Evolutionary conservation across 352 stramenopile species (phyloP).

Genomic region (Pythium phragmitis): DNA sequence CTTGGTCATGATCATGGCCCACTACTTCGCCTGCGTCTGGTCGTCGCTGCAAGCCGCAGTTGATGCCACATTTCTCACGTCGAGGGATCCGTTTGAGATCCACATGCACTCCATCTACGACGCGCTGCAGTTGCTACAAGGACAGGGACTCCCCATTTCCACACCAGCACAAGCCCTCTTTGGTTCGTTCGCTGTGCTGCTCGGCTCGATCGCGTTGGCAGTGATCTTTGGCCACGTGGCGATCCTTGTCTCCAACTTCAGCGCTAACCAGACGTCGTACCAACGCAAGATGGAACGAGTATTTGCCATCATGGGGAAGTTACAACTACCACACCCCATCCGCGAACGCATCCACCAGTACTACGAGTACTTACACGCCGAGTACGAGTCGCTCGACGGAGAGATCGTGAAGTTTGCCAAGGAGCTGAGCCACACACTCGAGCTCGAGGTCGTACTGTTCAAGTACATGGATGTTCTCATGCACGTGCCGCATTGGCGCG

Average conservation of each 20-base stretch:
- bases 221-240: slow-evolving; percentile 65
- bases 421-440: slow-evolving; percentile 48
- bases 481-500: slow-evolving; percentile 53
- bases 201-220: slow-evolving; percentile 55
- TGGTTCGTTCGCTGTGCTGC: slow-evolving; percentile 37
- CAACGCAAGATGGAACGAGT: slow-evolving; percentile 68
- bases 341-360: slow-evolving; percentile 64
- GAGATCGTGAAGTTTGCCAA: slow-evolving; percentile 51
- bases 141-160: slow-evolving; percentile 8
- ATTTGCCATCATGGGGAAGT: slow-evolving; percentile 51
- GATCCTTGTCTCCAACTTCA: slow-evolving; percentile 60
- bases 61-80: not conserved
- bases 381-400: slow-evolving; percentile 64
- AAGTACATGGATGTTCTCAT: slow-evolving; percentile 73
- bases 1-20: slow-evolving; percentile 41
- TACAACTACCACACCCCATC: slow-evolving; percentile 41
- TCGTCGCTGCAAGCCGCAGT: slow-evolving; percentile 24
- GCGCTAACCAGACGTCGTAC: slow-evolving; percentile 47
- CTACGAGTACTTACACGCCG: slow-evolving; percentile 62
- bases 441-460: slow-evolving; percentile 59
- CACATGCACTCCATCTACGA: not conserved
- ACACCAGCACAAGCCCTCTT: slow-evolving; percentile 40
- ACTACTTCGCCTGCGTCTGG: slow-evolving; percentile 57
- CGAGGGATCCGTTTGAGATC: no score
- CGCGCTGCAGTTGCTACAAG: slow-evolving; percentile 1